Evolutionary conservation across 164 flowering plant species (phyloP).

Genomic region (Sedum album): DNA sequence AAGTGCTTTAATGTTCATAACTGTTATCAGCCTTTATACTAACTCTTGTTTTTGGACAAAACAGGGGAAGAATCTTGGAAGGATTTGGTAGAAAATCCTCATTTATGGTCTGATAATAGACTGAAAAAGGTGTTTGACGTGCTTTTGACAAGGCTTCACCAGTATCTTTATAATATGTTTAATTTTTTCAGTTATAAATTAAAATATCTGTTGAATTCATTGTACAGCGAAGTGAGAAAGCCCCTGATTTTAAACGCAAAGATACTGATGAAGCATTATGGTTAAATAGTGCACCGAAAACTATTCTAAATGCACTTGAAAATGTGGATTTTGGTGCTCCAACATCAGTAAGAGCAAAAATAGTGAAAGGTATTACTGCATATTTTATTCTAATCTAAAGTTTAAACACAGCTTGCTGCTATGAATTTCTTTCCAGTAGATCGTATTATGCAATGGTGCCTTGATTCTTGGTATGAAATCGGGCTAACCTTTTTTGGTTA

Average conservation of each 20-base stretch:
- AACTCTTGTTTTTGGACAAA: not conserved
- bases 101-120: constrained; percentile 74
- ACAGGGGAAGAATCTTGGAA: constrained; percentile 43
- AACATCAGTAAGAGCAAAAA: not conserved
- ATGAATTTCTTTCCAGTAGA: not conserved
- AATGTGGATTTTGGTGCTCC: not conserved
- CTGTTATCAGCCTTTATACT: not conserved
- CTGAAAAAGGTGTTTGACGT: constrained; percentile 49
- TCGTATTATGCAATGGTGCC: not conserved
- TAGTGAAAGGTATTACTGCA: not conserved
- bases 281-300: constrained; percentile 29
- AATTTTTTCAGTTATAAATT: not conserved
- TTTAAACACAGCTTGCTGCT: no score
- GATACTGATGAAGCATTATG: constrained; percentile 47
- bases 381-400: no score
- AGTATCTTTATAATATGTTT: not conserved
- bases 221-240: constrained; percentile 17
- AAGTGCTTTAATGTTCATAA: not conserved
- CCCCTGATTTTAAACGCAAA: constrained; percentile 63
- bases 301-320: not conserved
- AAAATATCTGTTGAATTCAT: not conserved
- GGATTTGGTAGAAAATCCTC: constrained; percentile 47
- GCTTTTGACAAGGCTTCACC: no score
- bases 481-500: not conserved
- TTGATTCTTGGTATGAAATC: not conserved